phyloP scores from a whole-genome alignment of 1,284 basidiomycete species.

The Ceratobasidium sp. region DNA sequence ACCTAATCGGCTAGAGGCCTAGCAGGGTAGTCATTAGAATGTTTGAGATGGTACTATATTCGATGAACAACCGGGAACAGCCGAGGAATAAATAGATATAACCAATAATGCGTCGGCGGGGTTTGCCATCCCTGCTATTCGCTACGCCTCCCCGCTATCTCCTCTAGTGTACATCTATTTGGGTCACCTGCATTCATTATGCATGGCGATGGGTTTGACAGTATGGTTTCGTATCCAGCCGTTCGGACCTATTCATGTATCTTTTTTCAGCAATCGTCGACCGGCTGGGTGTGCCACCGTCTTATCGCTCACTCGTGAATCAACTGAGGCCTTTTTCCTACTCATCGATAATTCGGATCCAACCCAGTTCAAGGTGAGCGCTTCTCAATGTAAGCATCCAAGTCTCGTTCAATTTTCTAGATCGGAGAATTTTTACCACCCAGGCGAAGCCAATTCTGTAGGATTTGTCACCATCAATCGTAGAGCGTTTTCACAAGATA shows the following conservation, averaged over 20 bases:
- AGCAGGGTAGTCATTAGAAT: no score
- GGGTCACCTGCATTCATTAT: no score
- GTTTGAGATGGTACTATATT: no score
- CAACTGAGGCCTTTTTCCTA: constrained; percentile 51
- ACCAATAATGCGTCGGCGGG: no score
- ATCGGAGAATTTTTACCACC: constrained; percentile 59
- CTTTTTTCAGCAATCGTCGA: constrained; percentile 52
- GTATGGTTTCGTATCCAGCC: no score
- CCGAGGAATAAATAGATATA: no score
- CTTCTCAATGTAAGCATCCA: background rate
- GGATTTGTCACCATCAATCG: constrained; percentile 49
- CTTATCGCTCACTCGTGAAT: constrained; percentile 50
- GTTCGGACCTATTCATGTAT: background rate
- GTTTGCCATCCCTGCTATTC: no score
- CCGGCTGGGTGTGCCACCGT: constrained; percentile 56
- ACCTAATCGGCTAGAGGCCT: no score
- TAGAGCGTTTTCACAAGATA: constrained; percentile 26
- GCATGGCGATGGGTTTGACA: background rate
- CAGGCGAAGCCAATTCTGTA: constrained; percentile 53
- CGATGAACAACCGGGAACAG: no score
- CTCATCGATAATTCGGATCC: constrained; percentile 56
- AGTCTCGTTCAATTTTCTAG: constrained; percentile 46
- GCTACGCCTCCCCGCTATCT: no score
- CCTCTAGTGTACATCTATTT: no score
- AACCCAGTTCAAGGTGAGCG: constrained; percentile 53